phyloP scores from a whole-genome alignment of 495 filamentous ascomycete genomes.

The Aspergillus nidulans region DNA sequence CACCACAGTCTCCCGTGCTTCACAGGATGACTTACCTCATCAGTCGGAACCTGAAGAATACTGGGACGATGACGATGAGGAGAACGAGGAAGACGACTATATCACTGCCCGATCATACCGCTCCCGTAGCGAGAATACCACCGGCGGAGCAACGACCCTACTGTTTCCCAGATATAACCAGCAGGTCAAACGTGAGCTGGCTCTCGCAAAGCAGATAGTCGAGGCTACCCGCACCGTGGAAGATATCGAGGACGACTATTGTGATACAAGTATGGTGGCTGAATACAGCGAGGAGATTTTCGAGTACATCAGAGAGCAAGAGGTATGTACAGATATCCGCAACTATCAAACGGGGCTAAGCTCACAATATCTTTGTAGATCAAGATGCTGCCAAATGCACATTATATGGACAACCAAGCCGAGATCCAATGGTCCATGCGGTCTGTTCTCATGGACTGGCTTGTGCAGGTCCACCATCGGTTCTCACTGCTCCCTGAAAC shows the following conservation, averaged over 20 bases:
- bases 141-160: constrained; percentile 63
- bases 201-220: constrained; percentile 62
- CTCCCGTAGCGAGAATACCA: constrained; percentile 77
- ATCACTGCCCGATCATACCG: constrained; percentile 68
- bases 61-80: constrained; percentile 73
- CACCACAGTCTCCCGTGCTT: constrained; percentile 10
- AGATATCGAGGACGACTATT: constrained; percentile 79
- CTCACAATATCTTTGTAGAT: constrained; percentile 46
- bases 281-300: constrained; percentile 97
- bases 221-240: constrained; percentile 53
- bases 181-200: constrained; percentile 61
- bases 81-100: constrained; percentile 78
- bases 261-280: constrained; percentile 97
- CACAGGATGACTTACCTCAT: constrained; percentile 19
- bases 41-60: constrained; percentile 64
- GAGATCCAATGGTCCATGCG: constrained; percentile 99
- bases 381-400: constrained; percentile 74
- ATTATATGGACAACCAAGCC: constrained; percentile 96
- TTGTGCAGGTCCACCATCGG: constrained; percentile 90
- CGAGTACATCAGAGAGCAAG: constrained; percentile 77
- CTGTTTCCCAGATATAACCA: constrained; percentile 67
- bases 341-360: not conserved
- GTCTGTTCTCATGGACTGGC: constrained; percentile 95
- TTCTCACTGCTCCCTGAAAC: constrained; percentile 92
- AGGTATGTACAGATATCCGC: constrained; percentile 50